Evolutionary conservation across 176 grass and related monocot species (phyloP).

Genomic region (Pontederia paniculata): DNA sequence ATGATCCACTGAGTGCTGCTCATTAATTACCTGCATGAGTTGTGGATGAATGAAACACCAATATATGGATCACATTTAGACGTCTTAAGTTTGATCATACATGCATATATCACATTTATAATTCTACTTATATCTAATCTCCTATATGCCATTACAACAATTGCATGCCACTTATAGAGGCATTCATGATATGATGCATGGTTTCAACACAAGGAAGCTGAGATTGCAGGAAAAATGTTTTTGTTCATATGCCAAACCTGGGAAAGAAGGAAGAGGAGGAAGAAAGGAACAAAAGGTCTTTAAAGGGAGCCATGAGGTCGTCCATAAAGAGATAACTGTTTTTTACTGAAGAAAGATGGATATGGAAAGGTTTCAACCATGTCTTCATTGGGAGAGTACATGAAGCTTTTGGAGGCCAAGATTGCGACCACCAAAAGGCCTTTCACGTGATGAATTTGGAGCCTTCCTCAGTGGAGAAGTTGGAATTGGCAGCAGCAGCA

Average conservation of each 20-base stretch:
- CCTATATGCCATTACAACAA: no score
- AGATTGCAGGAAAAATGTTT: no score
- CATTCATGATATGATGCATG: no score
- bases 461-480: conserved; percentile 16
- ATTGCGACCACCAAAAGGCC: conserved; percentile 11
- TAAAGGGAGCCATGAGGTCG: not conserved
- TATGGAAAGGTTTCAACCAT: conserved; percentile 17
- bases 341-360: conserved; percentile 22
- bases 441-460: conserved; percentile 19
- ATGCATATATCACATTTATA: no score
- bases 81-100: no score
- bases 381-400: conserved; percentile 21
- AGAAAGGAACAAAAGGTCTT: not conserved
- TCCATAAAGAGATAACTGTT: conserved; percentile 3
- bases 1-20: no score
- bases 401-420: conserved; percentile 15
- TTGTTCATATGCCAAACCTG: not conserved
- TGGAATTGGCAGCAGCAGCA: conserved; percentile 8
- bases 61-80: no score
- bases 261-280: not conserved
- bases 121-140: no score
- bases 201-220: no score
- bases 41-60: no score
- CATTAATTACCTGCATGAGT: no score
- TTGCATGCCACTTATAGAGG: no score